phyloP scores from a whole-genome alignment of 176 grass and related monocot genomes.

The Echinochloa phyllopogon region DNA sequence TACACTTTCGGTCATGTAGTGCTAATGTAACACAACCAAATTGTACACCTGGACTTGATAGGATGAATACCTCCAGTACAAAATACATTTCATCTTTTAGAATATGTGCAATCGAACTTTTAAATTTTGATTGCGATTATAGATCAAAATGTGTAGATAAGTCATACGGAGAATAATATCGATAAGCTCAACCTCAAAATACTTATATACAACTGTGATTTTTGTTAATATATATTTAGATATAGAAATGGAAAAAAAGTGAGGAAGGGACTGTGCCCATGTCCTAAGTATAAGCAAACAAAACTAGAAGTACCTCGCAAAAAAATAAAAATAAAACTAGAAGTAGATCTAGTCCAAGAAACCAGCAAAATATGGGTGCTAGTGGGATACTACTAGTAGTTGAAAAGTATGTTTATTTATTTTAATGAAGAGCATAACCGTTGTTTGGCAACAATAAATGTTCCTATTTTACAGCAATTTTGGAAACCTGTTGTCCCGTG shows the following conservation, averaged over 20 bases:
- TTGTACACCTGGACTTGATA: not conserved
- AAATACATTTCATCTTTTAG: conserved; percentile 7
- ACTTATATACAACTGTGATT: not conserved
- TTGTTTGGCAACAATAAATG: not conserved
- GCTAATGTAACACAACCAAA: not conserved
- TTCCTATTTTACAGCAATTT: not conserved
- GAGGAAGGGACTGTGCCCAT: not conserved
- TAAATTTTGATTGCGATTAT: not conserved
- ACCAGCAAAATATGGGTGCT: not conserved
- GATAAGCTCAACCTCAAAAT: not conserved
- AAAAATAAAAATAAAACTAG: too few species aligned
- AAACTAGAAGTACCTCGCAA: too few species aligned
- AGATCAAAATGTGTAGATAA: not conserved
- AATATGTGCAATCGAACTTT: conserved; percentile 4
- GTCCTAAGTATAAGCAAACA: not conserved
- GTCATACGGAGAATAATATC: not conserved
- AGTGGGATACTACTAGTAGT: not conserved
- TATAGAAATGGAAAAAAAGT: not conserved
- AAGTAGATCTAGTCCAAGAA: not conserved
- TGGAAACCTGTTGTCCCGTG: not conserved
- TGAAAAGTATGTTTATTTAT: not conserved
- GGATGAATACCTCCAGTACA: not conserved
- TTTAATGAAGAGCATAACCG: not conserved
- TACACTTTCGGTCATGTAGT: not conserved
- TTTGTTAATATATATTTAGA: not conserved